These are phyloP conservation scores for Tolypocladium nubicola DNA, from an alignment of 2,329 filamentous ascomycete species.

Conservation along the genomic window DNA sequence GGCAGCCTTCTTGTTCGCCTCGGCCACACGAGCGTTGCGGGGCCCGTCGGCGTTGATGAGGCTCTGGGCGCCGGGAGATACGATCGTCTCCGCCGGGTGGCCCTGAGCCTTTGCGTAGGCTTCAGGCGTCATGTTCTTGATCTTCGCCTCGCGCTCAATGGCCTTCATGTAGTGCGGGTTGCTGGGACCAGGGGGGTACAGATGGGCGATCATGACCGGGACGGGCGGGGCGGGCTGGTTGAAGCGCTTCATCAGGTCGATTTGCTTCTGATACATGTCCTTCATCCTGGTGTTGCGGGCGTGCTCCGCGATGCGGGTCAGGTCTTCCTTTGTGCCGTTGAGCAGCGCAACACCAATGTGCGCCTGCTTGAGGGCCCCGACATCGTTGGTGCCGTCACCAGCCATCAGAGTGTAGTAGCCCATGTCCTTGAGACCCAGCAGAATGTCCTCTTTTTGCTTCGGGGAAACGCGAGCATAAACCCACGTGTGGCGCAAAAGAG, in stretches of 20 bases:
- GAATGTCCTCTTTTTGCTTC: slow-evolving; percentile 97
- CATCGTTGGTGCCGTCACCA: slow-evolving; percentile 96
- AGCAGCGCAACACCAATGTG: slow-evolving; percentile 94
- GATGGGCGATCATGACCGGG: slow-evolving; percentile 81
- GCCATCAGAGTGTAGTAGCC: slow-evolving; percentile 99
- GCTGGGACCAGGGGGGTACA: slow-evolving; percentile 80
- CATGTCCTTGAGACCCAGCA: slow-evolving; percentile 91
- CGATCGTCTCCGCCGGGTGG: slow-evolving; percentile 50
- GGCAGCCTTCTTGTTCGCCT: slow-evolving; percentile 61
- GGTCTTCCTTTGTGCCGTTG: slow-evolving; percentile 86
- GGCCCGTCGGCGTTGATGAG: slow-evolving; percentile 20
- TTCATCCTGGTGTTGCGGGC: slow-evolving; percentile 95
- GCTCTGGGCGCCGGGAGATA: slow-evolving; percentile 53
- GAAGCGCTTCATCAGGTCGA: slow-evolving; percentile 84
- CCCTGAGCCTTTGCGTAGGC: slow-evolving; percentile 45
- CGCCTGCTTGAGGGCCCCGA: slow-evolving; percentile 93
- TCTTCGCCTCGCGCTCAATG: slow-evolving; percentile 73
- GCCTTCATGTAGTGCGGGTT: slow-evolving; percentile 96
- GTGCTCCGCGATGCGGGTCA: slow-evolving; percentile 86
- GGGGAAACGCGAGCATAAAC: slow-evolving; percentile 97
- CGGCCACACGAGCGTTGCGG: slow-evolving; percentile 34
- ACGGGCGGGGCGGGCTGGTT: slow-evolving; percentile 90
- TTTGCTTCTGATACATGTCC: slow-evolving; percentile 96
- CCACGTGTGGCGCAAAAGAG: slow-evolving; percentile 83
- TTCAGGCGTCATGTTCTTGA: slow-evolving; percentile 58